Evolutionary conservation across 129 eudicot species (phyloP).

Genomic region (Erigeron canadensis): DNA sequence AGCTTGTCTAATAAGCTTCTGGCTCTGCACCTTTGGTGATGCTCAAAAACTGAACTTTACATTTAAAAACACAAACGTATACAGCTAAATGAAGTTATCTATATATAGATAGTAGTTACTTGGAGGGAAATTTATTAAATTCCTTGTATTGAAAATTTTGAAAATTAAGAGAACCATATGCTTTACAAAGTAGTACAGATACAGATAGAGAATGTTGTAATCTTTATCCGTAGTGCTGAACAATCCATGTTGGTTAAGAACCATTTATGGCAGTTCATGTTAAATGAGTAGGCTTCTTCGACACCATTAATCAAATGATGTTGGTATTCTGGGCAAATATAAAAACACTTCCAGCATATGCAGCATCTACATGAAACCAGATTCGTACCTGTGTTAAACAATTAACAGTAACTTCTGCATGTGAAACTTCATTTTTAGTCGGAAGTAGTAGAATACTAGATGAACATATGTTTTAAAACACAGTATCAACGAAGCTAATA

Average conservation of each 20-base stretch:
- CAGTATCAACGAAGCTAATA: background rate
- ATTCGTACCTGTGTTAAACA: conserved; percentile 56
- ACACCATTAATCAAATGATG: conserved; percentile 80
- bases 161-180: no score
- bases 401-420: conserved; percentile 21
- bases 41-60: no score
- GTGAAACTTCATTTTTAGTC: conserved; percentile 13
- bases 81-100: no score
- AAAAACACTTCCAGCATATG: conserved; percentile 99
- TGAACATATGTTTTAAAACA: background rate
- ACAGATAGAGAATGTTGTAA: conserved; percentile 16
- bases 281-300: conserved; percentile 91
- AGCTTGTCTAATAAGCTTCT: no score
- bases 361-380: conserved; percentile 98
- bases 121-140: no score
- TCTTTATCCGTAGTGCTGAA: conserved; percentile 96
- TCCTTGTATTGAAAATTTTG: no score
- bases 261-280: conserved; percentile 98
- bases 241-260: conserved; percentile 91
- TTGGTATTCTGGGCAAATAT: conserved; percentile 86
- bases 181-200: no score
- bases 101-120: no score
- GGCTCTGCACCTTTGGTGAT: no score
- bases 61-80: no score
- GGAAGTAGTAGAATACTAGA: background rate